Base-by-base conservation (phyloP, 805 yeast species). In the Candida adriatica region DNA sequence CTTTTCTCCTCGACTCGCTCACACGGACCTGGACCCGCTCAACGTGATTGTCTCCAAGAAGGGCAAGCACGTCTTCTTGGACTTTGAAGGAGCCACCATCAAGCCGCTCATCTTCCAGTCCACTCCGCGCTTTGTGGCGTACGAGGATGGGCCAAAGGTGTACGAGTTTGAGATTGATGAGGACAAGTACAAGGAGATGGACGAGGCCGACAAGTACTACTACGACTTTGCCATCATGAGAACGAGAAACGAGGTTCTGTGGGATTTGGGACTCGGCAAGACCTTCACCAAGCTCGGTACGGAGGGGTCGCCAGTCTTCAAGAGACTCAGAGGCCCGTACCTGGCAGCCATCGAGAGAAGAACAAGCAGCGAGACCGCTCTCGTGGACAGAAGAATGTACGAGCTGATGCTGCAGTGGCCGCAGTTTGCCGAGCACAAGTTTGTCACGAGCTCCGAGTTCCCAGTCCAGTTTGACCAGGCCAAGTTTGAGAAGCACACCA, bases 21-120 rank as follows among this genome's bases (percentile, higher is more conserved):
- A 77, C 41, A 90, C 96, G 5, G 97, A 92, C 55, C 61, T 92
- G 43, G 94, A 86, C 55, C 97, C 98, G 15, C 67, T 88, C 73
- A 90, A 90, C 52, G 84, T 85, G 7, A 64, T 87, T 24, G 37
- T 40, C 27, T 54, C 68, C 16, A 57, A 58, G n/a, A 59, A 66
- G 14, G 57, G 51, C 8, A 57, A 49, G 17, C 61, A 63, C 13
- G 71, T 67, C 47, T 75, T 87, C 40, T 51, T 87, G 33, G 98
- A 90, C 59, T 80, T 88, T 52, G 97, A 92, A 60, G 78, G 80
- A 46, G 57, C 88, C 8, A 56, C 77, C 13, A 75, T 86, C 41
- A 82, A 84, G 53, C 97, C 98, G 29, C 82, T 82, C 48, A 63
- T 85, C 30, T 70, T 85, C 43, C 79, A 79, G 39, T 74, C 71